Evolutionary conservation across 2,329 filamentous ascomycete species (phyloP), one percentile per base, ranked within the genome.

Genomic region (Aspergillus pseudotamarii): DNA sequence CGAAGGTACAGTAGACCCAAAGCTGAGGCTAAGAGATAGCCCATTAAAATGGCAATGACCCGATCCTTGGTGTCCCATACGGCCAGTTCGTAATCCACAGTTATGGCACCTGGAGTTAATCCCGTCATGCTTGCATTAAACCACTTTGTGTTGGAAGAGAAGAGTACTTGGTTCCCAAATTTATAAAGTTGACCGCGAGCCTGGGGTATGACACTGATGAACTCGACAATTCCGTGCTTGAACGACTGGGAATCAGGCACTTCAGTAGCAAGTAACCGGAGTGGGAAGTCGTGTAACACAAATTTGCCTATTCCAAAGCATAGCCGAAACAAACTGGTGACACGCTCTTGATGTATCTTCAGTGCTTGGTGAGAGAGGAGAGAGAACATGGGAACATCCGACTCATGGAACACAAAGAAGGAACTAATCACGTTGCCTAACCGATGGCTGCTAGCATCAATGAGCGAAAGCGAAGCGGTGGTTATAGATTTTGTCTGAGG

Each of bases 1-100:
- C 88, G 89, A 34, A 98, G 84, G 75, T 98, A 99, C 1, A 94
- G 80, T 28, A 91, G 88, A 3, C 93, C 92, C 36, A 91, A 76
- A 51, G 91, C 72, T 12, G 90, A 92, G 45, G 97, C 84, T 54
- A 93, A 89, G 0, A 88, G 73, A 74, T 99, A 99, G 14, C 95
- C 95, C 55, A 90, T 84, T 2, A 93, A 71, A 45, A 97, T 91
- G 16, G 94, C 93, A 80, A 89, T 82, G n/a, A 85, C 77, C 28
- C 88, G 83, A 75, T 91, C 88, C 63, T 91, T 90, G 19, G 84
- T 82, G 32, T 86, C 84, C 91, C 91, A 94, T 59, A 87, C 84
- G 1, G 88, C 88, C 58, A 93, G 78, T 30, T 82, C 83, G 9
- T 86, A 84, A 70, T 91, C 84, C 16, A 87, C 75, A 54, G 26